Evolutionary conservation across 2,329 filamentous ascomycete genomes (phyloP).

Genomic region (Cordyceps farinosa): DNA sequence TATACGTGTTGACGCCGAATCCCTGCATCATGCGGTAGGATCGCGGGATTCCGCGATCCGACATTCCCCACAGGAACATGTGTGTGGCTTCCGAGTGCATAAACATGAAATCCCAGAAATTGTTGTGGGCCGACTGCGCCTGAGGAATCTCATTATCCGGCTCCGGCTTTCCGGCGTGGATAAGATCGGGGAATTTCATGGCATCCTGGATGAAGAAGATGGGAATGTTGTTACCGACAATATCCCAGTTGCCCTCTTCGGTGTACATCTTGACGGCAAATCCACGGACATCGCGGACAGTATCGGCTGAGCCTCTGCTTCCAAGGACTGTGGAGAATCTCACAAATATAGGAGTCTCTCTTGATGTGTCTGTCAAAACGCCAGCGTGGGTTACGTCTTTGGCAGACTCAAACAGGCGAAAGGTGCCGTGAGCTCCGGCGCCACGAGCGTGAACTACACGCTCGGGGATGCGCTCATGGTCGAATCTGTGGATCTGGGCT

Average conservation of each 20-base stretch:
- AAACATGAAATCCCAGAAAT: constrained; percentile 72
- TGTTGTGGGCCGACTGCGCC: constrained; percentile 68
- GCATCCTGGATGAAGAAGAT: constrained; percentile 76
- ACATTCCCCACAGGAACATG: constrained; percentile 79
- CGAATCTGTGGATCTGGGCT: constrained; percentile 66
- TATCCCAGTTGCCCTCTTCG: constrained; percentile 72
- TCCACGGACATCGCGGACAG: constrained; percentile 76
- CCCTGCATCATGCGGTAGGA: constrained; percentile 84
- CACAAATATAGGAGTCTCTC: constrained; percentile 65
- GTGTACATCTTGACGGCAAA: constrained; percentile 70
- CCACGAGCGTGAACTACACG: constrained; percentile 69
- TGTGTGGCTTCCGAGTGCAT: constrained; percentile 69
- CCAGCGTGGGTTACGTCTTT: constrained; percentile 65
- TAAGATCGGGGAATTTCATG: constrained; percentile 69
- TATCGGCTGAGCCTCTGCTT: constrained; percentile 72
- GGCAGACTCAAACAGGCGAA: constrained; percentile 62
- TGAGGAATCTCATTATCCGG: constrained; percentile 69
- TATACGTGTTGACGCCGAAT: constrained; percentile 79
- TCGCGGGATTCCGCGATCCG: constrained; percentile 67
- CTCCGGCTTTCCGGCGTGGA: constrained; percentile 62
- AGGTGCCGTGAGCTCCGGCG: constrained; percentile 66
- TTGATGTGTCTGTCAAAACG: constrained; percentile 53
- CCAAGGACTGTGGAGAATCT: constrained; percentile 78
- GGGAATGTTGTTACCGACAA: constrained; percentile 71
- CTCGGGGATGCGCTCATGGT: constrained; percentile 59